Conservation (phyloP, 208 protist genomes). For the Plasmodiophora brassicae region DNA sequence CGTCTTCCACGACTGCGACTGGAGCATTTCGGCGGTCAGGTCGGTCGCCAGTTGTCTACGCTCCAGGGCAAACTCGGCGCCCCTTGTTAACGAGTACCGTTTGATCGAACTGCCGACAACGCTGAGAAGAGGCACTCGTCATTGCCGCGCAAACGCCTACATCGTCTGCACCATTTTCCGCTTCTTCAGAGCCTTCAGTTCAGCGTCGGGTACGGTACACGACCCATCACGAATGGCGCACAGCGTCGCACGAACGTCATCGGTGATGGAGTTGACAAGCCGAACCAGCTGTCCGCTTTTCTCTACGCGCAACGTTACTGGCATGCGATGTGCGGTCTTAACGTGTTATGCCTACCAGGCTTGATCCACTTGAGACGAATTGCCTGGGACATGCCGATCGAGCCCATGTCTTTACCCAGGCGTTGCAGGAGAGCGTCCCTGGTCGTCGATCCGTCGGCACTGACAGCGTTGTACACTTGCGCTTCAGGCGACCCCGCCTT, state of each 20-base stretch:
- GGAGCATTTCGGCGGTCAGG: slow-evolving; percentile 45
- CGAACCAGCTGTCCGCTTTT: neutral
- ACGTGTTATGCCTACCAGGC: neutral
- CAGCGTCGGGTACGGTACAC: neutral
- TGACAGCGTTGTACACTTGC: neutral
- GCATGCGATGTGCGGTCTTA: no score
- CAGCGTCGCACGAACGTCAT: neutral
- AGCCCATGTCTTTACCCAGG: neutral
- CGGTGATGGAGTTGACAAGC: neutral
- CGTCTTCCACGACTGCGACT: slow-evolving; percentile 74
- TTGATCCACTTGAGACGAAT: neutral
- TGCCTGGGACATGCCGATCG: neutral
- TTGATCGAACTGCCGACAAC: neutral
- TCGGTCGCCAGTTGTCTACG: slow-evolving; percentile 31
- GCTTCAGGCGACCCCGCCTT: slow-evolving; percentile 36
- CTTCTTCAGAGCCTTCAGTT: neutral
- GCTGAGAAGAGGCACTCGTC: neutral
- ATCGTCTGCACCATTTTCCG: slow-evolving; percentile 16
- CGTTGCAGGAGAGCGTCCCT: neutral
- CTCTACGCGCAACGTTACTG: no score
- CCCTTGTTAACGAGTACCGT: neutral
- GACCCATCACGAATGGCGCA: neutral
- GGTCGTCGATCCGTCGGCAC: neutral
- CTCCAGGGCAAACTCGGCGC: neutral
- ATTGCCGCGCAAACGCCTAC: neutral